Evolutionary conservation across 2,329 filamentous ascomycete genomes (phyloP), one percentile per base, ranked within the genome.

Genomic region (Colletotrichum plurivorum): DNA sequence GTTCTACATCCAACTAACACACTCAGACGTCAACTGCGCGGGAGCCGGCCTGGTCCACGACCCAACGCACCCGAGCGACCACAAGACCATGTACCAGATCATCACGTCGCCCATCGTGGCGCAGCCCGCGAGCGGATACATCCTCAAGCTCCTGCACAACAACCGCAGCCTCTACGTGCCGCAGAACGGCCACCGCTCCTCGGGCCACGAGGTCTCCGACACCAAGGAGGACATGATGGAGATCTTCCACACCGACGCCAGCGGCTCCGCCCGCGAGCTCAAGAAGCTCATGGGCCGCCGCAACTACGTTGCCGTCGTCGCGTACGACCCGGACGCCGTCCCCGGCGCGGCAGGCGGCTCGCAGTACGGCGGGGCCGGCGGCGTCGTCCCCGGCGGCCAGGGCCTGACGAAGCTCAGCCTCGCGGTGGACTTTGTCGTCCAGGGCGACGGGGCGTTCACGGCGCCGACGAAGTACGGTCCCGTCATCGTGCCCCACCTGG

Each of bases 221-320:
- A 99, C 96, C 54, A 98, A 99, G 81, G 96, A 99, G 80, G 96
- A 99, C 82, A 99, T 99, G 96, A 97, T 99, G 93, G 96, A 99
- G 84, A 97, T 99, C 73, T 99, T 99, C 87, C 94, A 96, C 76
- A 93, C 92, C 8, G 96, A 99, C 75, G 94, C 96, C 16, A 94
- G 92, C 62, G 95, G 96, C n/a, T 85, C 89, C 43, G 85, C 90
- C 0, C 88, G 95, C 54, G 95, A 98, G 79, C 86, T 95, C 77
- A 95, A 95, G 83, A 93, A 95, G 76, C 88, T 99, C 59, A 99
- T 99, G 94, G 94, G 92, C 1, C 87, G 95, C 49, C 87, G 96
- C 67, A 98, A 98, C 78, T 99, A 98, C 77, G 91, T 95, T 13
- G 94, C 95, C 0, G 92, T 97, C 73, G 92, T 98, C n/a, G 94